Base-by-base conservation (phyloP, 1,284 basidiomycete genomes). In the Phylloboletellus chloephorus region DNA sequence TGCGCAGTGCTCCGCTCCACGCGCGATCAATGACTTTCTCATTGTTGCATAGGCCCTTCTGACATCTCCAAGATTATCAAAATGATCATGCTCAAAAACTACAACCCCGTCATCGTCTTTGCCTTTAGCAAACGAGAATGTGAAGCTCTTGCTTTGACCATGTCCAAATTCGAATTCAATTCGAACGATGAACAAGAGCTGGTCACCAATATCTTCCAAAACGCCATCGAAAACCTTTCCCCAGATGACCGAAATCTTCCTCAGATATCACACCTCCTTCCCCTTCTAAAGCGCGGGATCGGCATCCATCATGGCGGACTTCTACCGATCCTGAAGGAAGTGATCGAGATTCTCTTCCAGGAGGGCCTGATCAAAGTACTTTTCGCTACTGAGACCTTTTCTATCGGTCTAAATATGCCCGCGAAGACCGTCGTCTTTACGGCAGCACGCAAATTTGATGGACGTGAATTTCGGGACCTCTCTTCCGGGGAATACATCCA, bases 341-440 rank as follows among this genome's bases (percentile, higher is more conserved):
- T 98, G 37, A 98, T 99, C 64, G 96, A 99, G 67, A 97, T 99
- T 50, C 74, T 99, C 23, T 99, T 99, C 73, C 95, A 98, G 60
- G 96, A 98, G 60, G 95, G 96, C n/a, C 73, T 98, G 39, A 93
- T 98, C 72, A 99, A 98, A 64, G 93, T 94, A 16, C 78, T 99
- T 26, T 99, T 98, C 57, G 96, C 96, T 2, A 99, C 96, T 0
- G 96, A 99, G 67, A 99, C 96, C 0, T 99, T 99, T 71, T 97
- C 94, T 4, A 99, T 99, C 53, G 95, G 96, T 42, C 73, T 99
- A 39, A 99, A 99, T 68, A 99, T 99, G 96, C 96, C 96, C 9
- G 96, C 96, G 24, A 98, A 97, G 71, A 98, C 96, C 6, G 96
- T 99, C 41, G 95, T 99, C 16, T 98, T 98, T 73, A 97, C 93